phyloP scores from a whole-genome alignment of 169 alveolate species.

The Cryptosporidium baileyi region DNA sequence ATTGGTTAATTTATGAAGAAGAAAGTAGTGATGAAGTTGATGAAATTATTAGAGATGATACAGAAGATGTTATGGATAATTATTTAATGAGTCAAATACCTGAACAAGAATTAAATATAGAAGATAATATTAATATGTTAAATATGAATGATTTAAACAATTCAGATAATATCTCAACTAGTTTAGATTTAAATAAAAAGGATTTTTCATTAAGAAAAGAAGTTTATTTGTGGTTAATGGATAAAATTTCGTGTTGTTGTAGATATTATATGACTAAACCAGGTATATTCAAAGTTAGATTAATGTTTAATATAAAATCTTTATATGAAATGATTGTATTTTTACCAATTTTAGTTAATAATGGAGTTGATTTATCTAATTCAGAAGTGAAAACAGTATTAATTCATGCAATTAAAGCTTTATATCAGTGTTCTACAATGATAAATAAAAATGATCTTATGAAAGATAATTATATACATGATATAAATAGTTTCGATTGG shows the following conservation, averaged over 20 bases:
- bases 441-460: neutral
- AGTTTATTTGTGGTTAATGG: conserved; percentile 41
- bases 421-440: conserved; percentile 49
- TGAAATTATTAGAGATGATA: neutral
- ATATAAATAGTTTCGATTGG: conserved; percentile 19
- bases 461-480: neutral
- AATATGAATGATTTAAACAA: too few relatives aligned
- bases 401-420: conserved; percentile 10
- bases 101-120: too few relatives aligned
- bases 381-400: neutral
- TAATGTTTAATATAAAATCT: neutral
- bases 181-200: too few relatives aligned
- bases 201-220: too few relatives aligned
- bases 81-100: neutral
- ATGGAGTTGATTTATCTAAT: neutral
- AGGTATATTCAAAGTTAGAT: conserved; percentile 7
- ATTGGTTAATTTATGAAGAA: conserved; percentile 31
- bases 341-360: neutral
- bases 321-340: conserved; percentile 5
- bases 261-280: conserved; percentile 44
- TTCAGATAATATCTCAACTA: neutral
- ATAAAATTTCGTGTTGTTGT: conserved; percentile 15
- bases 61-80: conserved; percentile 19
- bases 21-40: neutral
- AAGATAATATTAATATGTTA: too few relatives aligned